Base-by-base conservation (phyloP, 2,329 filamentous ascomycete genomes). In the Chalaropsis ovoidea region DNA sequence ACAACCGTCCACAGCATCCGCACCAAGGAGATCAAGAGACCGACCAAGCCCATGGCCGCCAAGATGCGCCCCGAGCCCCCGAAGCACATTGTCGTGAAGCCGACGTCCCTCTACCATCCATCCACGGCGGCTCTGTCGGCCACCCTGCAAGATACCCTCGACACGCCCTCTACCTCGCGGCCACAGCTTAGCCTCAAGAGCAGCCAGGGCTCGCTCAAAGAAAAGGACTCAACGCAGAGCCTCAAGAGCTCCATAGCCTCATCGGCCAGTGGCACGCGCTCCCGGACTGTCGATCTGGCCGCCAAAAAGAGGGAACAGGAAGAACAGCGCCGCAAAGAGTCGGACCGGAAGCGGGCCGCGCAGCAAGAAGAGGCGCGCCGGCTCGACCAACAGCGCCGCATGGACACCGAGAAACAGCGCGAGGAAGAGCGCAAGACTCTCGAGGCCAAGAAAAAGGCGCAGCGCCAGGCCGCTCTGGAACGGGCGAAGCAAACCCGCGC, bases 301-400 rank as follows among this genome's bases (percentile, higher is more conserved):
- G 88, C 89, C 47, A 87, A 86, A 72, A 92, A 91, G 75, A 93
- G 88, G 72, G 90, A 95, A 73, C 87, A 86, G 73, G 91, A 95
- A 70, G 90, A 95, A 72, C 84, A 86, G 89, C 91, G 69, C 84
- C 85, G 15, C 86, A 91, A 71, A 84, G 89, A 95, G 22, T 86
- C 87, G 45, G 90, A 95, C 72, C 85, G 88, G 61, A 90, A 91
- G 76, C 82, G 88, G 67, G 83, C 83, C 61, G 84, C 82, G 5
- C 74, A 77, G 19, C 85, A 87, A 70, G 85, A 87, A 68, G 86
- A 89, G 70, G 83, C 43, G 17, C 79, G 78, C 65, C 81, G 77
- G 62, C 80, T 83, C 68, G 84, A 87, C 65, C 77, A 82, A 68
- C 78, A 81, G 69, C 82, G 82, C 65, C 81, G 84, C 69, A 80